Evolutionary conservation across 306 rosid species (phyloP).

Genomic region (Macrotyloma uniflorum): DNA sequence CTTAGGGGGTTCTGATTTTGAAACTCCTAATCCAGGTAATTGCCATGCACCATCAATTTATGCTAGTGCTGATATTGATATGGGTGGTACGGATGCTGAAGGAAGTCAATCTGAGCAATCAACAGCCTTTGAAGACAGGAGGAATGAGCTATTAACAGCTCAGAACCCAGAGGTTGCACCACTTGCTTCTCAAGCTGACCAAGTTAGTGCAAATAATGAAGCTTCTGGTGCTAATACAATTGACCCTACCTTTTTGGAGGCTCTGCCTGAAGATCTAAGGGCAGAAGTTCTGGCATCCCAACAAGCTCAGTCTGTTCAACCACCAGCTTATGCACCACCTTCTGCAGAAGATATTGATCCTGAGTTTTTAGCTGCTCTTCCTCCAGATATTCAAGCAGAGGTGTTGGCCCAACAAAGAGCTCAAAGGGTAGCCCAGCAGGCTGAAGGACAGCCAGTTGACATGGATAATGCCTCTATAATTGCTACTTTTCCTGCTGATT

Average conservation of each 20-base stretch:
- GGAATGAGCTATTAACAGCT: conserved; percentile 58
- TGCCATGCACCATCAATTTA: conserved; percentile 49
- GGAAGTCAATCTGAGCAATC: conserved; percentile 60
- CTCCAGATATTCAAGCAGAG: conserved; percentile 96
- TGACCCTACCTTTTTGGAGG: conserved; percentile 98
- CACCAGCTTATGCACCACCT: conserved; percentile 87
- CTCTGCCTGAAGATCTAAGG: conserved; percentile 91
- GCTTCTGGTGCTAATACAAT: conserved; percentile 82
- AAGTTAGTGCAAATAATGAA: conserved; percentile 61
- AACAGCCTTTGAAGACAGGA: conserved; percentile 50
- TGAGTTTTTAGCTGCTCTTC: conserved; percentile 99
- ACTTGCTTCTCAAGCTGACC: conserved; percentile 61
- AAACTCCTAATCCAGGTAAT: conserved; percentile 52
- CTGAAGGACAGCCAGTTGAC: conserved; percentile 99
- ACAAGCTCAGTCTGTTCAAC: conserved; percentile 93
- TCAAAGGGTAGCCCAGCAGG: conserved; percentile 89
- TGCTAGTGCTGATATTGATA: conserved; percentile 76
- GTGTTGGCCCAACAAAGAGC: conserved; percentile 98
- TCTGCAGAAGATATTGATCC: conserved; percentile 96
- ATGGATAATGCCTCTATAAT: conserved; percentile 98
- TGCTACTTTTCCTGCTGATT: conserved; percentile 98
- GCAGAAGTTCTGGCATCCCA: conserved; percentile 98
- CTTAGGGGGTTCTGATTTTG: conserved; percentile 51
- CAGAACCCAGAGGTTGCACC: conserved; percentile 59
- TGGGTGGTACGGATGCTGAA: conserved; percentile 67